Conservation (phyloP, 1,284 basidiomycete genomes). For the Cerioporus squamosus region DNA sequence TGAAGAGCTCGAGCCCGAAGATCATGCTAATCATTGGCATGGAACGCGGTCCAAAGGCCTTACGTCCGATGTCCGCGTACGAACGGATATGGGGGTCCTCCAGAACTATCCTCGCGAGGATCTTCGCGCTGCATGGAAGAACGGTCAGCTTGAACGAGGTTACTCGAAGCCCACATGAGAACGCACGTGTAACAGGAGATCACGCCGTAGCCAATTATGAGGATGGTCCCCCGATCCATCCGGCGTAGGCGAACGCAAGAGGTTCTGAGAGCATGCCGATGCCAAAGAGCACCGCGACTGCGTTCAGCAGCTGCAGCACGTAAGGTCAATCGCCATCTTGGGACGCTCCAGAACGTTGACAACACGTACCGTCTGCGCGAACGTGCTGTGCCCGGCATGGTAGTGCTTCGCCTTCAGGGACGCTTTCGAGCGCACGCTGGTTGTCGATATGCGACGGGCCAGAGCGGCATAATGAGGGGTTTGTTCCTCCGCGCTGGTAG, state of each 20-base stretch:
- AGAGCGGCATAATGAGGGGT: conserved; percentile 11
- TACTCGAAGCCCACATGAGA: neutral
- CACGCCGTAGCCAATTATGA: conserved; percentile 80
- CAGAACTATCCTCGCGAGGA: conserved; percentile 78
- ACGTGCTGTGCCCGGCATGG: conserved; percentile 68
- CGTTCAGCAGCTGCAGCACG: conserved; percentile 81
- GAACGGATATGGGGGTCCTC: conserved; percentile 74
- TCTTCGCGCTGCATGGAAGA: conserved; percentile 68
- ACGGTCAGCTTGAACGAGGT: neutral
- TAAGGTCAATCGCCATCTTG: too few relatives aligned
- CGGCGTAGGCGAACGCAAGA: conserved; percentile 85
- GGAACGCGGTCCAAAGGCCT: conserved; percentile 81
- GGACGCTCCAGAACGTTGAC: neutral
- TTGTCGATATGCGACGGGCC: conserved; percentile 12
- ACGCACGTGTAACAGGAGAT: conserved; percentile 89
- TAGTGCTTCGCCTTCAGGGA: conserved; percentile 8
- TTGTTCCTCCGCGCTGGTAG: neutral
- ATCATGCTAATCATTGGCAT: conserved; percentile 71
- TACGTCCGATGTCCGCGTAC: conserved; percentile 88
- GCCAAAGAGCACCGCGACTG: conserved; percentile 84
- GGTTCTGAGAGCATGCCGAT: conserved; percentile 92
- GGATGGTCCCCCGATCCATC: conserved; percentile 81
- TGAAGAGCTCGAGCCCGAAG: conserved; percentile 87
- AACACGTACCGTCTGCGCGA: conserved; percentile 79
- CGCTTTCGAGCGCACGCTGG: conserved; percentile 21